These are phyloP conservation scores for Taphrina flavorubra DNA, from an alignment of 1,139 yeast species.

Conservation along the genomic window DNA sequence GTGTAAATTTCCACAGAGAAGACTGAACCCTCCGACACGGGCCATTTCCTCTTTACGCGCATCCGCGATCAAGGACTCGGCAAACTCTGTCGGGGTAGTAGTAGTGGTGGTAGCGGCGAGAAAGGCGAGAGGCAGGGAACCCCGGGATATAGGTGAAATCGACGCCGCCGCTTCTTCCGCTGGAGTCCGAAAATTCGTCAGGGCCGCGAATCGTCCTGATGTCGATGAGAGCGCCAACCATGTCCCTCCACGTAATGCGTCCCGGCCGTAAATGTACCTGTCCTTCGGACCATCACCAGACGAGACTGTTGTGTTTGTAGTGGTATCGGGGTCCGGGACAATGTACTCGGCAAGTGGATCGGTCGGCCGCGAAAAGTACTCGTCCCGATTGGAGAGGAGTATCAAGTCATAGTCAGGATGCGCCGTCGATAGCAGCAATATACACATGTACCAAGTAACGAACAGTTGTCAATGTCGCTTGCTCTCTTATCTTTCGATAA, in stretches of 20 bases:
- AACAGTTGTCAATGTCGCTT: too few relatives aligned
- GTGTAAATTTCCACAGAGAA: slow-evolving; percentile 69
- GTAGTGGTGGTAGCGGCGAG: slow-evolving; percentile 50
- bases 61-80: slow-evolving; percentile 48
- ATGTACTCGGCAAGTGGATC: background rate
- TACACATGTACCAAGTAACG: slow-evolving; percentile 41
- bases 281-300: background rate
- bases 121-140: slow-evolving; percentile 78
- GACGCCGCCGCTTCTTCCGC: slow-evolving; percentile 46
- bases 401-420: slow-evolving; percentile 59
- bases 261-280: slow-evolving; percentile 61
- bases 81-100: slow-evolving; percentile 56
- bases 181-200: slow-evolving; percentile 71
- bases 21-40: slow-evolving; percentile 83
- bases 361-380: slow-evolving; percentile 75
- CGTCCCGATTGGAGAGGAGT: slow-evolving; percentile 83
- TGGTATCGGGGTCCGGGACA: background rate
- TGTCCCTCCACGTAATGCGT: slow-evolving; percentile 82
- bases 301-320: too few relatives aligned
- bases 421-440: slow-evolving; percentile 43
- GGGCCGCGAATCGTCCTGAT: slow-evolving; percentile 69
- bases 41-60: slow-evolving; percentile 46
- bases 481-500: too few relatives aligned
- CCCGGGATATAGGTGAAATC: slow-evolving; percentile 59
- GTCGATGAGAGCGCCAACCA: slow-evolving; percentile 78